Evolutionary conservation across 228 moss, liverwort and hornwort genomes (phyloP).

Genomic region (Sphagnum magellanicum): DNA sequence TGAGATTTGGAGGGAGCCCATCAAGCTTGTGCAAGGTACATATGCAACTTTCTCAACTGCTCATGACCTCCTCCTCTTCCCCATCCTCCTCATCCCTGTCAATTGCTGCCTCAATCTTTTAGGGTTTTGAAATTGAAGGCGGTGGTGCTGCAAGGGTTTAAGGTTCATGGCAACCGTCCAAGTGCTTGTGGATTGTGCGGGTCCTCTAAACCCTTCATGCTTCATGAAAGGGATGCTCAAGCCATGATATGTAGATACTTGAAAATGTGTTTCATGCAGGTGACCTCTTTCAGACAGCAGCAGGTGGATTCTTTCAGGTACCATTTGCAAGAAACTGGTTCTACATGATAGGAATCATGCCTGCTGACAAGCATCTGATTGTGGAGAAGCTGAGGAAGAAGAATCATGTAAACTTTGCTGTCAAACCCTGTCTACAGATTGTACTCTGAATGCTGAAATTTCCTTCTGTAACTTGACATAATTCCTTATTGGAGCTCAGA

Average conservation of each 20-base stretch:
- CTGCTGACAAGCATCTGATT: conserved; percentile 50
- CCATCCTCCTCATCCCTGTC: background rate
- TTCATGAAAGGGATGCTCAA: too few species aligned
- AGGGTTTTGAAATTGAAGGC: background rate
- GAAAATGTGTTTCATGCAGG: conserved; percentile 12
- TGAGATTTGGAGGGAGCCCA: conserved; percentile 53
- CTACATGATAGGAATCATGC: conserved; percentile 63
- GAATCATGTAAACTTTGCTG: conserved; percentile 28
- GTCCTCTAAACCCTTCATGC: too few species aligned
- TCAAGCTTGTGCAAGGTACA: conserved; percentile 33
- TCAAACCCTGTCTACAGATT: too few species aligned
- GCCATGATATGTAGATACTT: too few species aligned
- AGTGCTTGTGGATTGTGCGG: too few species aligned
- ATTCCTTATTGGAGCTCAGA: too few species aligned
- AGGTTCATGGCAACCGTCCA: too few species aligned
- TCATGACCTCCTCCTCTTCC: too few species aligned
- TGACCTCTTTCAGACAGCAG: conserved; percentile 57
- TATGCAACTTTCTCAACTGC: too few species aligned
- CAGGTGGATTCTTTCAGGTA: conserved; percentile 55
- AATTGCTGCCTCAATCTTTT: background rate
- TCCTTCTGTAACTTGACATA: background rate
- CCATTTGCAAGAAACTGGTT: conserved; percentile 63
- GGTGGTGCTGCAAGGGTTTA: too few species aligned
- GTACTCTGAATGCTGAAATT: background rate
- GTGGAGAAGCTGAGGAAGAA: conserved; percentile 51